Conservation (phyloP, 306 rosid species). For the Clitoria ternatea region DNA sequence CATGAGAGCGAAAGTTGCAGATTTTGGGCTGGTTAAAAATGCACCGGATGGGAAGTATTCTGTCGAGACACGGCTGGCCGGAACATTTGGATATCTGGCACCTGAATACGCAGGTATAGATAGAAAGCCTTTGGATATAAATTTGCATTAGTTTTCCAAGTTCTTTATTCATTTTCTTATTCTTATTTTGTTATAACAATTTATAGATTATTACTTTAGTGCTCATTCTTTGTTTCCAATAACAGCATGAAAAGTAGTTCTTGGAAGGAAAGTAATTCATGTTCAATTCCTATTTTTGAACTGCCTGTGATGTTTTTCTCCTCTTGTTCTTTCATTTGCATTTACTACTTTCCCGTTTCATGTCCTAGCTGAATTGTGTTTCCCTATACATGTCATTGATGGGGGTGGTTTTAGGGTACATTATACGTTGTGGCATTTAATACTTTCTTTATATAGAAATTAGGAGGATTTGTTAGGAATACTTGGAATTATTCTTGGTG, state of each 20-base stretch:
- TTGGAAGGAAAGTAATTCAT: neutral
- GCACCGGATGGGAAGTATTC: slow-evolving; percentile 88
- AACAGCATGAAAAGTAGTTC: neutral
- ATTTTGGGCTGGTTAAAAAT: slow-evolving; percentile 80
- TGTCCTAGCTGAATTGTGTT: neutral
- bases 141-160: neutral
- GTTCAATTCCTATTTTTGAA: neutral
- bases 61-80: slow-evolving; percentile 78
- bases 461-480: neutral
- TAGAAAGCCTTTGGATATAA: slow-evolving; percentile 1
- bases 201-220: neutral
- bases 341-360: neutral
- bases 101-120: slow-evolving; percentile 83
- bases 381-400: neutral
- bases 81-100: slow-evolving; percentile 87
- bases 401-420: neutral
- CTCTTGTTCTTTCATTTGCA: neutral
- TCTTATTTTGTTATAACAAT: neutral
- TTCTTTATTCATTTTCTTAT: neutral
- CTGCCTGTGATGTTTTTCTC: neutral
- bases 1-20: slow-evolving; percentile 91
- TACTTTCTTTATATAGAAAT: neutral
- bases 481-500: neutral
- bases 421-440: neutral
- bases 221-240: neutral